Conservation (phyloP, 169 alveolate species). For the Theileria parva region DNA sequence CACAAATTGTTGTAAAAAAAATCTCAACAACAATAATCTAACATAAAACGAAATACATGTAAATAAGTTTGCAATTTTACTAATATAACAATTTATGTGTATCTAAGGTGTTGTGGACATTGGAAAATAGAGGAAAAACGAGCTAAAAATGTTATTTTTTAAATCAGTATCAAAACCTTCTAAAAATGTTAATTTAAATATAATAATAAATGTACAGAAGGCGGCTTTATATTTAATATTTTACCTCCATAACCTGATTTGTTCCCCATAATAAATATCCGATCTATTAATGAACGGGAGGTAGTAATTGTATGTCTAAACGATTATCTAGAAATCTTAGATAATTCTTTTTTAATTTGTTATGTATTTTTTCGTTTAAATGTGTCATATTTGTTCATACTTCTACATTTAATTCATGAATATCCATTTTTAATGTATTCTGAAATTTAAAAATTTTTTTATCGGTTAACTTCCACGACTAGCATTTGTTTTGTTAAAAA, state of each 20-base stretch:
- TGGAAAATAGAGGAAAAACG: background rate
- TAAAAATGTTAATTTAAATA: no score
- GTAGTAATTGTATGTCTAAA: background rate
- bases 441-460: background rate
- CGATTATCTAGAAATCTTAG: conserved; percentile 16
- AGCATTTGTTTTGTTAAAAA: background rate
- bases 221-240: background rate
- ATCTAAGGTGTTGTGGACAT: background rate
- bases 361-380: background rate
- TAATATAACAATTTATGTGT: background rate
- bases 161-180: background rate
- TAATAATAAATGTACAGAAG: background rate
- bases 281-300: background rate
- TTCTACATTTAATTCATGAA: conserved; percentile 7
- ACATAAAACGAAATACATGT: background rate
- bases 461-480: background rate
- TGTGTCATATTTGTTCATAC: conserved; percentile 4
- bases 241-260: conserved; percentile 2
- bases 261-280: conserved; percentile 2
- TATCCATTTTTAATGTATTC: conserved; percentile 16
- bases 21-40: background rate
- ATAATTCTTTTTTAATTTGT: conserved; percentile 8
- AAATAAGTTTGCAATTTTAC: no score
- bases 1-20: background rate
- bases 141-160: no score